Base-by-base conservation (phyloP, 139 green algal species). In the Picochlorum sp. region DNA sequence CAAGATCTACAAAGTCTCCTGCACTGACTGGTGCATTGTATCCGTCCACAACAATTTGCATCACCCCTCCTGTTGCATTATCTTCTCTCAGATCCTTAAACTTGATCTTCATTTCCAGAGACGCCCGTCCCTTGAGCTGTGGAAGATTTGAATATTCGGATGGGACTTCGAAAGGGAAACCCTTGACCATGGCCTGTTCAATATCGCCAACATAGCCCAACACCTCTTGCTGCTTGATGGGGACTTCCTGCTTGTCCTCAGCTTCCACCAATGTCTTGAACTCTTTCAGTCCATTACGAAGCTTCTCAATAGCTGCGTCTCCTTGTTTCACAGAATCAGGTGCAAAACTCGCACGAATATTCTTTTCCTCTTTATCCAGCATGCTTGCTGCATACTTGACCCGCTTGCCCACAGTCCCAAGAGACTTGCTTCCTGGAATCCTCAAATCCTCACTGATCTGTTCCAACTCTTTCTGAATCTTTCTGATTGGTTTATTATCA, bases 1-100 rank as follows among this genome's bases (percentile, higher is more conserved):
- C 91, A 24, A 99, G 86, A 80, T 99, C 94, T 18, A 92, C 65
- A 74, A 99, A 99, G 69, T 95, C 85, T 30, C 94, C 94, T 11
- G 70, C 74, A 23, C 70, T 92, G 21, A 99, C 74, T 20, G 94
- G 94, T 2, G 94, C 94, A 69, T 96, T 99, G 81, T 94, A 96
- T 45, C 94, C 94, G 66, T 99, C 94, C 38, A 92, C 88, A 21
- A 98, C 79, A 16, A 94, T 84, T 23, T 54, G 69, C 70, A 85
- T 76, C n/a, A 28, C 47, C 26, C 80, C 78, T 13, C 71, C 69
- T 4, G 57, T 69, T 6, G 65, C 38, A 67, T 77, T 68, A 31
- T 86, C 80, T 68, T 92, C 75, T 4, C 83, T 77, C 2, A 82
- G 80, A 65, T 86, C 76, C 18, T 70, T 79, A 34, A 91, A 70